Base-by-base conservation (phyloP, 1,139 yeast species). In the Yamadazyma epiphylla region DNA sequence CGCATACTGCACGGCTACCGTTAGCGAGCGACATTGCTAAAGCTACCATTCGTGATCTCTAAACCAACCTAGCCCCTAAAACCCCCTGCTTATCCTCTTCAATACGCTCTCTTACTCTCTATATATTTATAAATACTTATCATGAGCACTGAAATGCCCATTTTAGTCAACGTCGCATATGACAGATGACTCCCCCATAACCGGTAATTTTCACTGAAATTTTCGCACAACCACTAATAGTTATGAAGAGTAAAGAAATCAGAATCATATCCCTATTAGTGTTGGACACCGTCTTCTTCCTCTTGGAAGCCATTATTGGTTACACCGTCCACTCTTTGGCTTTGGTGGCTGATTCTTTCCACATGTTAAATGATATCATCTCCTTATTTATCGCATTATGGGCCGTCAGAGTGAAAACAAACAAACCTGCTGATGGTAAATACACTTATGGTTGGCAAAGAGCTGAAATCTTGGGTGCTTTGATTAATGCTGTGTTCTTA, bases 361-460 rank as follows among this genome's bases (percentile, higher is more conserved):
- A 91, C 58, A 91, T 91, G 97, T 69, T 91, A 42, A 91, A 91
- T 59, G 98, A 91, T 60, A 86, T 91, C 36, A 80, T 91, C 36
- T 87, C 97, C 1, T 66, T 91, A 28, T 46, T 89, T 15, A 91
- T 91, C 33, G 98, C 98, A 0, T 66, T 89, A 22, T 91, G 97
- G 97, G 98, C 98, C 0, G 97, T 91, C 15, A 74, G 76, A 41
- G 95, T 88, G 15, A 88, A 96, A 36, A 83, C 83, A 49, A 79
- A 76, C 29, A 74, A 80, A 49, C 80, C 83, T 13, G 94, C 95
- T 2, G 94, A 87, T 55, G 84, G 91, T 4, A 78, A 77, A 39
- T 89, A 85, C 58, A 89, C 96, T 4, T 89, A 89, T 49, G 97
- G 96, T 9, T 86, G 96, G 95, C 94, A 86, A 60, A 72, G 96